Percentiles rank a stretch among this genome's conserved stretches.
Evolutionary conservation across 225 moss, liverwort and hornwort genomes (phyloP).

Genomic region (Physcomitrellopsis africana): DNA sequence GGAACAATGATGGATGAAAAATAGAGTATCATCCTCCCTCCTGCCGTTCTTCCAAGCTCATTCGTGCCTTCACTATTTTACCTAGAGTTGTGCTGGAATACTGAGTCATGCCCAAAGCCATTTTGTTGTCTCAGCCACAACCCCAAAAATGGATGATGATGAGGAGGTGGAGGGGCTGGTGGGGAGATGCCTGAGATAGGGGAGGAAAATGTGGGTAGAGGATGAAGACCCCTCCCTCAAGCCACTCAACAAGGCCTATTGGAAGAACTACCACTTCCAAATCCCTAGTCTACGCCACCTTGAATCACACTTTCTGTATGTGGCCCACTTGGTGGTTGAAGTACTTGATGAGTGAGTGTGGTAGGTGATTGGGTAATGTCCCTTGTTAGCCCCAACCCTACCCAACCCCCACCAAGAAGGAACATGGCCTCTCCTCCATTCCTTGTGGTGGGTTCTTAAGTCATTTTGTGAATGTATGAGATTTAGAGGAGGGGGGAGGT

Average conservation of each 20-base stretch:
- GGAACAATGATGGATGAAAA: neutral
- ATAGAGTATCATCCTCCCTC: no score
- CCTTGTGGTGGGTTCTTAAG: neutral
- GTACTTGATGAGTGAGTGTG: neutral
- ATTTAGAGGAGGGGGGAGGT: neutral
- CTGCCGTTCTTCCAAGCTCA: no score
- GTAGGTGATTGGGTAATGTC: neutral
- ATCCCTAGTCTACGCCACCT: neutral
- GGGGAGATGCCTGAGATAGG: neutral
- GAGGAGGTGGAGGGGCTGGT: neutral
- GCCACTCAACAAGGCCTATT: neutral
- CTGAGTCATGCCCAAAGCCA: neutral
- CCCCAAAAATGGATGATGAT: neutral
- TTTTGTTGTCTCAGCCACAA: neutral
- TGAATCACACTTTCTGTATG: conserved; percentile 2
- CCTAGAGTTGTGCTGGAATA: neutral
- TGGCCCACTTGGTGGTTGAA: conserved; percentile 16
- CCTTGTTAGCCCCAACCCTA: neutral
- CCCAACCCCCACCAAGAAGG: neutral
- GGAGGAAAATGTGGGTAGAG: neutral
- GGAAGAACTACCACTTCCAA: neutral
- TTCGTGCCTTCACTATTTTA: no score
- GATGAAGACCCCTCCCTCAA: conserved; percentile 14
- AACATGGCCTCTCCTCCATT: neutral
- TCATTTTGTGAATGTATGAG: no score